Evolutionary conservation across 75 land plant species (phyloP).

Genomic region (Cupressus sempervirens): DNA sequence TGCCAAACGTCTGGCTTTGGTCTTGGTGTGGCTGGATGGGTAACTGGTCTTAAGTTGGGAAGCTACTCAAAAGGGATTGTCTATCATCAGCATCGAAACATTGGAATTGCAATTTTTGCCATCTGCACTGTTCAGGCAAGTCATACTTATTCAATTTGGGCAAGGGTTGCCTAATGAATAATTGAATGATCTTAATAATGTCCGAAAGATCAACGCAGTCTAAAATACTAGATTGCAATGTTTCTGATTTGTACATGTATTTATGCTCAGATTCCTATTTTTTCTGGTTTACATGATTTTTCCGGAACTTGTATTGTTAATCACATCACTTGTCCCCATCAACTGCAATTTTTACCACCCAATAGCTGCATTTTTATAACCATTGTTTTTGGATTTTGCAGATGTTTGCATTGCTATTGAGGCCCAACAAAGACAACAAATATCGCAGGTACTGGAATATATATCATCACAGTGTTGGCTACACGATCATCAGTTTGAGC

Average conservation of each 20-base stretch:
- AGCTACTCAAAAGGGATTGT: constrained; percentile 26
- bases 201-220: too few relatives aligned
- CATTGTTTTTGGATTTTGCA: constrained; percentile 4
- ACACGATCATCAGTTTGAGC: constrained; percentile 26
- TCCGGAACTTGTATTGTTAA: neutral
- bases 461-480: constrained; percentile 51
- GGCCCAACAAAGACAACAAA: constrained; percentile 64
- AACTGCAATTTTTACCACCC: neutral
- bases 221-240: neutral
- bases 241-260: neutral
- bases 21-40: constrained; percentile 73
- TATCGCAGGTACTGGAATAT: constrained; percentile 42
- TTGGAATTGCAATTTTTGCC: constrained; percentile 56
- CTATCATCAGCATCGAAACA: constrained; percentile 32
- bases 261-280: neutral
- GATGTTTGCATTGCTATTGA: constrained; percentile 48
- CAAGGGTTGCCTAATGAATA: neutral
- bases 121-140: constrained; percentile 53
- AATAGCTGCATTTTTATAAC: neutral
- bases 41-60: constrained; percentile 61
- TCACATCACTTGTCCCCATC: neutral
- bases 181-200: too few relatives aligned
- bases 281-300: neutral
- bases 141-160: neutral
- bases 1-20: constrained; percentile 59